A percentile compares a stretch with the other conserved stretches of the same genome.
Conservation (phyloP, 345 rosid species). For the Eucalyptus curtisii region DNA sequence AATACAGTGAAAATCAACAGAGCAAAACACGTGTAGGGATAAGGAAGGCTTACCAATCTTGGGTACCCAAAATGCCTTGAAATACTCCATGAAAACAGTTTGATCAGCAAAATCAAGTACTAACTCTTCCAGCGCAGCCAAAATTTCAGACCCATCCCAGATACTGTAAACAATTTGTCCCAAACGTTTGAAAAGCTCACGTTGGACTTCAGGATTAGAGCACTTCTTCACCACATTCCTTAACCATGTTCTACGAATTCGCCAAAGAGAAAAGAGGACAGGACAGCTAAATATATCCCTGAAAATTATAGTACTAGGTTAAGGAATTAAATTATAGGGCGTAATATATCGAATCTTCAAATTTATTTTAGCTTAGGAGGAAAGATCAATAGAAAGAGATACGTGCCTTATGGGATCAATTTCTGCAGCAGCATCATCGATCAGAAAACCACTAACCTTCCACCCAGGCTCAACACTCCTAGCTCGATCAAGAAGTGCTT, state of each 20-base stretch:
- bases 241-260: slow-evolving; percentile 90
- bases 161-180: slow-evolving; percentile 61
- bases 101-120: slow-evolving; percentile 76
- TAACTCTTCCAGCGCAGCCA: slow-evolving; percentile 46
- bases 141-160: slow-evolving; percentile 47
- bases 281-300: slow-evolving; percentile 84
- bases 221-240: slow-evolving; percentile 76
- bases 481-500: slow-evolving; percentile 57
- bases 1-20: background rate
- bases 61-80: slow-evolving; percentile 78
- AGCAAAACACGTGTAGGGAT: background rate
- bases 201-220: slow-evolving; percentile 48
- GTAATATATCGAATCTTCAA: background rate
- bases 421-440: slow-evolving; percentile 86
- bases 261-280: slow-evolving; percentile 79
- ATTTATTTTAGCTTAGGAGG: background rate
- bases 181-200: slow-evolving; percentile 66
- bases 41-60: slow-evolving; percentile 55
- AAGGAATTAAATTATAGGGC: background rate
- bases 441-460: slow-evolving; percentile 63
- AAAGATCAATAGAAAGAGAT: background rate
- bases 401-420: slow-evolving; percentile 74
- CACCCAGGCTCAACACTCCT: slow-evolving; percentile 56
- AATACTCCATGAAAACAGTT: slow-evolving; percentile 63
- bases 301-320: background rate